phyloP scores from a whole-genome alignment of 768 basidiomycete species.

The Tulasnella calospora region DNA sequence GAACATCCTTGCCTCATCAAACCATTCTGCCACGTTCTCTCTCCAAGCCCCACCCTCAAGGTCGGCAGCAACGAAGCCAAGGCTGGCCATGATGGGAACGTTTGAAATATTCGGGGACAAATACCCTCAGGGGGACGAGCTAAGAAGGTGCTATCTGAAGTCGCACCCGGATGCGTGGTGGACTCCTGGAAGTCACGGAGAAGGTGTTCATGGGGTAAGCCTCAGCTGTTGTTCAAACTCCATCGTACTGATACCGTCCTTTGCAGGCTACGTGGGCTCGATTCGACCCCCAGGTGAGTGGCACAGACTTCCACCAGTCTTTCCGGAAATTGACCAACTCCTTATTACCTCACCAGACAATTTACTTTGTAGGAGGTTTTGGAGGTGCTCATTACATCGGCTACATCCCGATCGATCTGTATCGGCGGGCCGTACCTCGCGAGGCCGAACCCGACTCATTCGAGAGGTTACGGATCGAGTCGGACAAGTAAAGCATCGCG shows the following conservation, averaged over 20 bases:
- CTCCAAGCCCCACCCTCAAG: conserved; percentile 38
- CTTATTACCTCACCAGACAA: conserved; percentile 35
- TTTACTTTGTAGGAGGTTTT: conserved; percentile 55
- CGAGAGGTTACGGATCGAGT: not conserved
- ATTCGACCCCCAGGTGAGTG: conserved; percentile 50
- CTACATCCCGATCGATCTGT: conserved; percentile 46
- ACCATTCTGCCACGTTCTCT: conserved; percentile 46
- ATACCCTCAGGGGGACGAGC: conserved; percentile 36
- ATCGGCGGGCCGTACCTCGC: conserved; percentile 34
- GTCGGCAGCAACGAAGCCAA: conserved; percentile 43
- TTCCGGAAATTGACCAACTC: conserved; percentile 12
- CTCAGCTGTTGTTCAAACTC: not conserved
- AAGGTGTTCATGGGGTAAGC: conserved; percentile 46
- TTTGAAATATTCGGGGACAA: conserved; percentile 42
- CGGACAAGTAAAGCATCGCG: not conserved
- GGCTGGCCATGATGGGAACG: conserved; percentile 50
- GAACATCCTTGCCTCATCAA: conserved; percentile 44
- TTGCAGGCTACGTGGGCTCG: conserved; percentile 51
- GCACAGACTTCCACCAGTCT: not conserved
- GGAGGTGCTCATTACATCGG: conserved; percentile 51
- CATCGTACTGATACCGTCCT: not conserved
- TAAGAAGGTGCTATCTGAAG: conserved; percentile 42
- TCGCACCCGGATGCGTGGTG: conserved; percentile 50
- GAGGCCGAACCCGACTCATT: not conserved
- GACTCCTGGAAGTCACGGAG: conserved; percentile 45